Conservation (phyloP, 371 early-diverging fungal species). For the Mucor plumbeus region DNA sequence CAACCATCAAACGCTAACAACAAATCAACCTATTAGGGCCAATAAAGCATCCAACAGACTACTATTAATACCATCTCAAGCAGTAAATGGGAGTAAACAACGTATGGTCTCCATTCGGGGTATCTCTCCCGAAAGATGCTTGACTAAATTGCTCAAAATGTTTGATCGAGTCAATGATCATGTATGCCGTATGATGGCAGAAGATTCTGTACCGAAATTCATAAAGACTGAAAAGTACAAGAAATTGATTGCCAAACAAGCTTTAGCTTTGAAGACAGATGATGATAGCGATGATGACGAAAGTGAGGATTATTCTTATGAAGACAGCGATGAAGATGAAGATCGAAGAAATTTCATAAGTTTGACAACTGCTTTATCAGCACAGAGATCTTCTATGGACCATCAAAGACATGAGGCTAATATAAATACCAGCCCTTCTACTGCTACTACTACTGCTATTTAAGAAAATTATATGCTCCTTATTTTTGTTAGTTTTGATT, state of each 20-base stretch:
- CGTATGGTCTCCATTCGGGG: conserved; percentile 14
- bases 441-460: background rate
- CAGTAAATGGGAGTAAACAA: conserved; percentile 2
- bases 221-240: conserved; percentile 67
- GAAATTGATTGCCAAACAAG: conserved; percentile 26
- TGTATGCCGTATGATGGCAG: conserved; percentile 76
- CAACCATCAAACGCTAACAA: background rate
- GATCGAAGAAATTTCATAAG: background rate
- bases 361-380: conserved; percentile 14
- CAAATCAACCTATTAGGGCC: background rate
- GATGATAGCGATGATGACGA: background rate
- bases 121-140: conserved; percentile 21
- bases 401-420: conserved; percentile 1
- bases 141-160: conserved; percentile 45
- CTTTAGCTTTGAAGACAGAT: background rate
- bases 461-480: background rate
- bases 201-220: conserved; percentile 81
- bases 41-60: background rate
- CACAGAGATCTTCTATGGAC: conserved; percentile 17
- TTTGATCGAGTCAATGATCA: conserved; percentile 70
- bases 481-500: no score
- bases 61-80: conserved; percentile 21
- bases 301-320: background rate
- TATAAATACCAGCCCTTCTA: background rate
- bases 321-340: conserved; percentile 17